Base-by-base conservation (phyloP, 345 rosid genomes). In the Corchorus olitorius region DNA sequence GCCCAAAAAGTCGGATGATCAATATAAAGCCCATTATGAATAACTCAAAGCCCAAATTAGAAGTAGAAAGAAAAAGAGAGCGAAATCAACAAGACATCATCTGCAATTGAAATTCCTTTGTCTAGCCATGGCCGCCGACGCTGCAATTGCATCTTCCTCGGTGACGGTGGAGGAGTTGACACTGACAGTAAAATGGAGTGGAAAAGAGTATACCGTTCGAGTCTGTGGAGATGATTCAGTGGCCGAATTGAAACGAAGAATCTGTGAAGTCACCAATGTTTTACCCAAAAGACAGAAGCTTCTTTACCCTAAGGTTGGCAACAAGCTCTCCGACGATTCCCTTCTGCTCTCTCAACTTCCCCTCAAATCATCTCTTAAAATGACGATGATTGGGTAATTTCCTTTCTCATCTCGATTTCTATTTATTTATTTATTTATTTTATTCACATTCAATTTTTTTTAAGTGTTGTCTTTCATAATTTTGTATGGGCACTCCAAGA, bases 251-350 rank as follows among this genome's bases (percentile, higher is more conserved):
- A 96, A 96, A 77, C 98, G 94, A 72, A 86, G 98, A 71, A 92
- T 96, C 72, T 96, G 97, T 84, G 81, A 93, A 74, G 83, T 89
- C 81, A 91, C 97, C 48, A 88, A 83, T 73, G 98, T 96, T 74
- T 79, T 93, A 58, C 99, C 98, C 54, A 92, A 92, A 79, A 86
- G 98, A 48, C 99, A 96, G 83, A 96, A 96, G 88, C 98, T 96
- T 77, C 93, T 96, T 49, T 96, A 92, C 79, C 98, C 99, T 7
- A 93, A 96, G 83, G 83, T 90, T 75, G 97, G 94, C 53, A 88
- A 92, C 76, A 93, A 87, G 76, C 94, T 96, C 78, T 84, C 98
- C 60, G 97, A 93, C 52, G 97, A 90, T 67, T 75, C 92, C 50
- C 75, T 90, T 56, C 71, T 96, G 77, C 92, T 96, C 80, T 92